Evolutionary conservation across 75 land plant genomes (phyloP).

Genomic region (Isoetes taiwanensis): DNA sequence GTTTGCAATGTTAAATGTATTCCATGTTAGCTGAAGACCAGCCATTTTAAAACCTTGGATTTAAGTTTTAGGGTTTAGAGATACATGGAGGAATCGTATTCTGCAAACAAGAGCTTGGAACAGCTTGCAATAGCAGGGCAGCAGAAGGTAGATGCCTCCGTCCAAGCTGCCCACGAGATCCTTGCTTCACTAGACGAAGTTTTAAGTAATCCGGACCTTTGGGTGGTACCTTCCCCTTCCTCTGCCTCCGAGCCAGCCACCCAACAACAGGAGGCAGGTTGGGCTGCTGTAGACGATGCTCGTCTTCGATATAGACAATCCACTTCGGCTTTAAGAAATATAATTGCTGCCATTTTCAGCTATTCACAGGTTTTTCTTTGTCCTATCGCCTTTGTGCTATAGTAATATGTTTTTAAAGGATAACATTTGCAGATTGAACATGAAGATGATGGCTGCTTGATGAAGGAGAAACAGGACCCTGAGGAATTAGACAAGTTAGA

Average conservation of each 20-base stretch:
- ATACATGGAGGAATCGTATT: background rate
- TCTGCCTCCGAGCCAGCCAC: constrained; percentile 17
- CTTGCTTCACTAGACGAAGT: constrained; percentile 84
- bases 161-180: constrained; percentile 71
- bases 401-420: background rate
- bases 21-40: no score
- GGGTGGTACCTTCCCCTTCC: constrained; percentile 23
- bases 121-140: constrained; percentile 62
- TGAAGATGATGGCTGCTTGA: constrained; percentile 17
- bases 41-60: no score
- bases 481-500: constrained; percentile 51
- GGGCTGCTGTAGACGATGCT: constrained; percentile 60
- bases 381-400: background rate
- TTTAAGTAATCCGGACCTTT: constrained; percentile 72
- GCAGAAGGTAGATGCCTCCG: constrained; percentile 56
- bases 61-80: background rate
- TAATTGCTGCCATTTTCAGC: constrained; percentile 44
- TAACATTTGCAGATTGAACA: constrained; percentile 17
- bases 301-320: constrained; percentile 57
- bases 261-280: constrained; percentile 19
- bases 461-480: constrained; percentile 21
- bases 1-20: no score
- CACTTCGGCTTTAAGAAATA: constrained; percentile 47
- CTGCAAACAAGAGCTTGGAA: constrained; percentile 16
- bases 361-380: constrained; percentile 29